These are phyloP conservation scores for Yamadazyma diospyri DNA, from an alignment of 1,139 yeast species.

Conservation along the genomic window DNA sequence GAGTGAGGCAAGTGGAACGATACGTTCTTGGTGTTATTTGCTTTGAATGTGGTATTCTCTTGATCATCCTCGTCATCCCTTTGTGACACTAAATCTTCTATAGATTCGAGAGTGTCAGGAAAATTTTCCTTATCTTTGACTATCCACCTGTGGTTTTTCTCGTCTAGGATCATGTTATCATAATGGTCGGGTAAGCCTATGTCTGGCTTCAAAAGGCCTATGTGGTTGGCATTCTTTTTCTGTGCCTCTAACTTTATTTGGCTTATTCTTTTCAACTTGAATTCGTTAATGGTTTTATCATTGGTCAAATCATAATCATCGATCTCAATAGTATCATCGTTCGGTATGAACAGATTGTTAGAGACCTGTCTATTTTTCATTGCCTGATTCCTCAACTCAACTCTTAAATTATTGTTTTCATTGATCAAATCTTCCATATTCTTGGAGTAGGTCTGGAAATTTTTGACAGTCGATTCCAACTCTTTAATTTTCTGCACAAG, in stretches of 20 bases:
- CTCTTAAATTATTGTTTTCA: slow-evolving; percentile 13
- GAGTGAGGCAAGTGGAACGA: slow-evolving; percentile 39
- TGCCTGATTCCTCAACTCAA: slow-evolving; percentile 6
- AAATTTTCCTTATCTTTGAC: slow-evolving; percentile 26
- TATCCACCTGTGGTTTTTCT: slow-evolving; percentile 36
- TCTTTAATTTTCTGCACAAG: slow-evolving; percentile 11
- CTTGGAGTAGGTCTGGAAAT: slow-evolving; percentile 9
- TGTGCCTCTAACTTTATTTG: slow-evolving; percentile 22
- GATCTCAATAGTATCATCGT: slow-evolving; percentile 12
- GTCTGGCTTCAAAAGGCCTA: slow-evolving; percentile 23
- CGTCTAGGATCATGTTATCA: slow-evolving; percentile 40
- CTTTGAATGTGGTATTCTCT: not conserved
- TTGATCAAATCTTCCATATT: slow-evolving; percentile 13
- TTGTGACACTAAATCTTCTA: slow-evolving; percentile 32
- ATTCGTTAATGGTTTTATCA: slow-evolving; percentile 20
- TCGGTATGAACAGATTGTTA: not conserved
- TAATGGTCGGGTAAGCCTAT: slow-evolving; percentile 33
- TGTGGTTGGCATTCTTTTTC: slow-evolving; percentile 2
- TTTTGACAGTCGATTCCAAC: slow-evolving; percentile 12
- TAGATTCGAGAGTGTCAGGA: slow-evolving; percentile 38
- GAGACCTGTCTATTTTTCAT: slow-evolving; percentile 1
- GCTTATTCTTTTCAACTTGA: slow-evolving; percentile 39
- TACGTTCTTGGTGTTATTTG: slow-evolving; percentile 30
- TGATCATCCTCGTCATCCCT: slow-evolving; percentile 6
- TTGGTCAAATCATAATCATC: slow-evolving; percentile 23